phyloP scores from a whole-genome alignment of 176 grass and related monocot species.

The Typha latifolia region DNA sequence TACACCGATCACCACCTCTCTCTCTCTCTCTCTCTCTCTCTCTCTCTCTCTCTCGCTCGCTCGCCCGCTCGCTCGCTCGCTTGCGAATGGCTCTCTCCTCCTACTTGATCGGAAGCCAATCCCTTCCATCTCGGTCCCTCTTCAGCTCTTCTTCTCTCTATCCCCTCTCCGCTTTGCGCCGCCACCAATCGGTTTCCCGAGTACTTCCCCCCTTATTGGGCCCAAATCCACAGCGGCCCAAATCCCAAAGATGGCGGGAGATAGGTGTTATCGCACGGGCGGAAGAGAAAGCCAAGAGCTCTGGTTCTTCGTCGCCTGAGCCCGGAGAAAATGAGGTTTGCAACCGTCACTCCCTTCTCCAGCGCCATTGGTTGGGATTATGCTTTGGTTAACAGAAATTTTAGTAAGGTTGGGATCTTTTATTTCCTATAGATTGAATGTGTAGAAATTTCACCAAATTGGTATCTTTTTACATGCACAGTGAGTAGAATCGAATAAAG shows the following conservation, averaged over 20 bases:
- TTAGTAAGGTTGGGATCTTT: too few relatives aligned
- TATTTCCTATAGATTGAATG: too few relatives aligned
- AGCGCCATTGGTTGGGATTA: too few relatives aligned
- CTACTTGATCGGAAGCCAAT: conserved; percentile 15
- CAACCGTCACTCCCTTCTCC: neutral
- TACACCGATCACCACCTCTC: neutral
- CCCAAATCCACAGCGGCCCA: neutral
- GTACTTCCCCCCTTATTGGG: neutral
- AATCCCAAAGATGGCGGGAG: conserved; percentile 24
- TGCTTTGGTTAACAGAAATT: too few relatives aligned
- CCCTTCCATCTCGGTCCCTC: conserved; percentile 10
- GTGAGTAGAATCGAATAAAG: too few relatives aligned
- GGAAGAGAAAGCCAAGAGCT: conserved; percentile 34
- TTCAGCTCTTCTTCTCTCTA: conserved; percentile 2
- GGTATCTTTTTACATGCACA: too few relatives aligned
- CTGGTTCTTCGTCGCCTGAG: conserved; percentile 12
- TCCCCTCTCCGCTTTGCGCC: neutral
- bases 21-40: neutral
- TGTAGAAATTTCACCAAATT: too few relatives aligned
- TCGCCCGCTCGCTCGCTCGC: neutral
- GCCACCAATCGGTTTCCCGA: conserved; percentile 4
- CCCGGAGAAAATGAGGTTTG: conserved; percentile 18
- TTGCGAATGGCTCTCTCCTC: conserved; percentile 36
- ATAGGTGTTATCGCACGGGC: conserved; percentile 15
- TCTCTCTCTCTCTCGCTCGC: neutral